Percentiles rank a stretch among this genome's conserved stretches.
Evolutionary conservation across 1,284 basidiomycete genomes (phyloP).

Genomic region (Puccinia hordei): DNA sequence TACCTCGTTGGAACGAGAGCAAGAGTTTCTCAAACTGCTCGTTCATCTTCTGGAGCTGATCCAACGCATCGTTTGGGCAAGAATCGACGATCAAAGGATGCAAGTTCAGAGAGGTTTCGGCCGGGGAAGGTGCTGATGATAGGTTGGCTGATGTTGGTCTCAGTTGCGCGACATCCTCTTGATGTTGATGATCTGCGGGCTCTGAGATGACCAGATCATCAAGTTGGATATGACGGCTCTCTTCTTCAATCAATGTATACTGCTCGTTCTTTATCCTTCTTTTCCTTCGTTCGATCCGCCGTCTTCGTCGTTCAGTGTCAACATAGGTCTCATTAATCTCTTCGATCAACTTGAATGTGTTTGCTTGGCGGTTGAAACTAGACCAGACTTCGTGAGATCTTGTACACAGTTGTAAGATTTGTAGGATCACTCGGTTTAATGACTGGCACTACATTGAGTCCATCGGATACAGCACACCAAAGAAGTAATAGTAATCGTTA

Average conservation of each 20-base stretch:
- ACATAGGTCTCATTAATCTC: background rate
- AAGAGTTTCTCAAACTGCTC: constrained; percentile 32
- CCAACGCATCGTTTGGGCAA: background rate
- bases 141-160: background rate
- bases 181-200: background rate
- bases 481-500: background rate
- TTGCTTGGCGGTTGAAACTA: constrained; percentile 15
- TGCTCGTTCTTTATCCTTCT: constrained; percentile 28
- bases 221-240: background rate
- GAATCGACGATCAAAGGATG: background rate
- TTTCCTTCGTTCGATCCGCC: constrained; percentile 4
- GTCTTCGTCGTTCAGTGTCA: background rate
- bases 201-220: background rate
- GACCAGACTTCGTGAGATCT: constrained; percentile 15
- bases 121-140: background rate
- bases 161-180: background rate
- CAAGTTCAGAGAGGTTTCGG: background rate
- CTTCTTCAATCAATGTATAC: constrained; percentile 38
- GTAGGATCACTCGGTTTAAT: constrained; percentile 17
- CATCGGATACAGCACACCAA: too few relatives aligned
- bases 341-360: background rate
- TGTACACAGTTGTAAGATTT: constrained; percentile 31
- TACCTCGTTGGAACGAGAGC: background rate
- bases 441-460: constrained; percentile 13
- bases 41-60: constrained; percentile 27